phyloP scores from a whole-genome alignment of 768 basidiomycete genomes.

The Podaxis sp. region DNA sequence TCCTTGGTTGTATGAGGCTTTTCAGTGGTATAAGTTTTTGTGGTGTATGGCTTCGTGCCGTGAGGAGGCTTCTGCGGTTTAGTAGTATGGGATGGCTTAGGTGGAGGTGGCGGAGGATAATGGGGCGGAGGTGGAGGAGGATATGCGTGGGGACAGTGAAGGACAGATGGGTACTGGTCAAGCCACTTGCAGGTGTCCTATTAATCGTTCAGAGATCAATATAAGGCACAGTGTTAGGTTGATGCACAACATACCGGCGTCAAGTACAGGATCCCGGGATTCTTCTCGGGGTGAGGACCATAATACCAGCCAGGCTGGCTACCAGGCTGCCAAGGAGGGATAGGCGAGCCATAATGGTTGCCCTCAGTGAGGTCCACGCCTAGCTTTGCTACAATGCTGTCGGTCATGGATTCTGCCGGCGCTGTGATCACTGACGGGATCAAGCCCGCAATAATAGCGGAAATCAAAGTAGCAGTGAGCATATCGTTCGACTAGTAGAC shows the following conservation, averaged over 20 bases:
- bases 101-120: background rate
- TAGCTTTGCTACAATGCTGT: background rate
- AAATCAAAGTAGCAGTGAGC: background rate
- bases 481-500: background rate
- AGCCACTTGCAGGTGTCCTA: conserved; percentile 33
- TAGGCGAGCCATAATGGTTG: conserved; percentile 38
- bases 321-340: conserved; percentile 32
- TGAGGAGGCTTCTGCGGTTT: background rate
- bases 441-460: background rate
- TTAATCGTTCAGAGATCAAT: background rate
- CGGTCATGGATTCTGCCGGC: background rate
- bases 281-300: conserved; percentile 28
- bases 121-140: background rate
- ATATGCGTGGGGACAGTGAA: background rate
- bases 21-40: no score
- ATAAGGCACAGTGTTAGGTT: background rate
- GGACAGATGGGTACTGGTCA: background rate
- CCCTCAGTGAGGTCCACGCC: conserved; percentile 27
- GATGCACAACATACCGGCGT: conserved; percentile 23
- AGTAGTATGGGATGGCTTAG: background rate
- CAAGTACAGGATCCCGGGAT: conserved; percentile 27
- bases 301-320: conserved; percentile 43
- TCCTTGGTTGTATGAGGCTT: no score
- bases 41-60: no score
- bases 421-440: background rate